A percentile compares a stretch with the other conserved stretches of the same genome.
phyloP scores from a whole-genome alignment of 345 rosid species.

The Acer yangbiense region DNA sequence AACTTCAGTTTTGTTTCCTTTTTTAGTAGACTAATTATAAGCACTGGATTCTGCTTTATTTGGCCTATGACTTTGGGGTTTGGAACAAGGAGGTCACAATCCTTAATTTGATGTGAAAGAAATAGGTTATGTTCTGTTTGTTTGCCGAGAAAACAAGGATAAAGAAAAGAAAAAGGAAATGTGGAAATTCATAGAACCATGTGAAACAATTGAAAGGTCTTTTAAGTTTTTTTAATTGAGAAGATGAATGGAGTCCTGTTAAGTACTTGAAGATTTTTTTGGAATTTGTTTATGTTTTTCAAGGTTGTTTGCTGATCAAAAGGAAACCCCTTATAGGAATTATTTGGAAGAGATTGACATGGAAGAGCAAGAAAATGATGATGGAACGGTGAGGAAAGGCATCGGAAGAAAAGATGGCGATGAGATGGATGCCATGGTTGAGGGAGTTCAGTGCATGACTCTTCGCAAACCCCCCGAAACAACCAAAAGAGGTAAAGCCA shows the following conservation, averaged over 20 bases:
- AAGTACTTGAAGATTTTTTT: not conserved
- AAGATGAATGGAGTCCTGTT: not conserved
- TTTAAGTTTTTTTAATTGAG: not conserved
- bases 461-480: conserved; percentile 26
- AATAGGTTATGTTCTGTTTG: not conserved
- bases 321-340: not conserved
- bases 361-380: conserved; percentile 22
- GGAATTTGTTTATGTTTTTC: not conserved
- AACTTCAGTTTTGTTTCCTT: not conserved
- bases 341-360: conserved; percentile 26
- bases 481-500: conserved; percentile 35
- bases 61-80: no score
- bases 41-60: not conserved
- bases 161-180: not conserved
- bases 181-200: not conserved
- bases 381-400: conserved; percentile 29
- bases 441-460: conserved; percentile 37
- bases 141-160: not conserved
- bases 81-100: no score
- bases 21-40: no score
- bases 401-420: conserved; percentile 32
- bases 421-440: conserved; percentile 29
- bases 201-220: not conserved
- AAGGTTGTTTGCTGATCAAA: conserved; percentile 14
- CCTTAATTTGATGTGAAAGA: not conserved